Conservation (phyloP, 208 protist genomes). For the Crithidia brevicula region DNA sequence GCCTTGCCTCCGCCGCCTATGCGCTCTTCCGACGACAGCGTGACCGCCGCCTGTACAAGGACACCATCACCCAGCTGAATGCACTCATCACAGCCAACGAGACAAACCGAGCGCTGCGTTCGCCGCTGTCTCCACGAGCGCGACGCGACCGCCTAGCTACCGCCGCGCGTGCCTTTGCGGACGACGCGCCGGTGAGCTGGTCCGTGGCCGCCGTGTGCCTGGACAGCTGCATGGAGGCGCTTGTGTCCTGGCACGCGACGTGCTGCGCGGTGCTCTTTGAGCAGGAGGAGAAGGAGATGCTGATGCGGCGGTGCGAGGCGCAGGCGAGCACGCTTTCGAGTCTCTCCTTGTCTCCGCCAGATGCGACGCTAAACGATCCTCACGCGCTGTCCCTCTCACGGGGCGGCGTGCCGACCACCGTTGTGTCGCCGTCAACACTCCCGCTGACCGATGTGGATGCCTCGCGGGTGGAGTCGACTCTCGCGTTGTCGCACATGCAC, state of each 20-base stretch:
- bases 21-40: constrained; percentile 20
- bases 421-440: constrained; percentile 22
- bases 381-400: constrained; percentile 1
- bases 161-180: neutral
- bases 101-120: constrained; percentile 5
- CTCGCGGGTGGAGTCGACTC: neutral
- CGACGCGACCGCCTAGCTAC: constrained; percentile 5
- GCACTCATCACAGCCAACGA: constrained; percentile 14
- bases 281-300: constrained; percentile 16
- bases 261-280: constrained; percentile 32
- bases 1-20: constrained; percentile 16
- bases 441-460: neutral
- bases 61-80: constrained; percentile 24
- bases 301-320: neutral
- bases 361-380: neutral
- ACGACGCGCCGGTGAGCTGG: constrained; percentile 15
- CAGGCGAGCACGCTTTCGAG: neutral
- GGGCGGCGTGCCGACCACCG: neutral
- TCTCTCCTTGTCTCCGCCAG: neutral
- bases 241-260: constrained; percentile 38
- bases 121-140: neutral
- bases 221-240: constrained; percentile 8
- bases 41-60: constrained; percentile 17
- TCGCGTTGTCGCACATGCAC: constrained; percentile 17
- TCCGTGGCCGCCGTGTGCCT: constrained; percentile 14